These are phyloP conservation scores for Lagenidium sp. DNA, from an alignment of 352 stramenopile genomes.

Conservation along the genomic window DNA sequence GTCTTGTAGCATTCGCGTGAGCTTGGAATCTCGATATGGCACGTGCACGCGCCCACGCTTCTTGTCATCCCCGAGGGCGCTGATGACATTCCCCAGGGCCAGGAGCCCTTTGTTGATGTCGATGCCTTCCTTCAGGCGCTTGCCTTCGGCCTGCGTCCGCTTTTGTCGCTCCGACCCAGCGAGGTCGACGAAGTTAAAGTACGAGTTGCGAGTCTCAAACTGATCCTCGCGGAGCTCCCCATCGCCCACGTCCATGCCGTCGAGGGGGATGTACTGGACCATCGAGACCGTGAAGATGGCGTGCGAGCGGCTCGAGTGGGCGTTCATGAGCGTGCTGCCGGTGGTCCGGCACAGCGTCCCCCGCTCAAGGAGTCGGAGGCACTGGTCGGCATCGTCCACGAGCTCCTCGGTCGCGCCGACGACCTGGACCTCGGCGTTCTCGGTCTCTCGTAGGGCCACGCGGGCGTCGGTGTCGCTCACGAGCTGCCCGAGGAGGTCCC, in stretches of 20 bases:
- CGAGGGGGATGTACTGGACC: conserved; percentile 67
- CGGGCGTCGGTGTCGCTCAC: conserved; percentile 50
- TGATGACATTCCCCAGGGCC: conserved; percentile 97
- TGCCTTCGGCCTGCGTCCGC: conserved; percentile 89
- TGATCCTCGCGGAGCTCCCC: conserved; percentile 41
- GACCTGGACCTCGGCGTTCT: conserved; percentile 75
- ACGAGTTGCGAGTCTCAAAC: conserved; percentile 72
- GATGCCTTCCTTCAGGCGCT: conserved; percentile 93
- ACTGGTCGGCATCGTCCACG: conserved; percentile 61
- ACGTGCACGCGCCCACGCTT: conserved; percentile 89
- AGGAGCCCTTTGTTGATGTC: conserved; percentile 98
- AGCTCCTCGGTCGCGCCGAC: conserved; percentile 66
- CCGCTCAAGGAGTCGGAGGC: conserved; percentile 72
- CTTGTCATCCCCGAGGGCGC: conserved; percentile 89
- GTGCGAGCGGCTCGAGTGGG: conserved; percentile 85
- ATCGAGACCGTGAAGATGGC: conserved; percentile 88
- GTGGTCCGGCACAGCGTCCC: conserved; percentile 80
- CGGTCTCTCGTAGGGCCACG: conserved; percentile 79
- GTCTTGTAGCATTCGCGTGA: conserved; percentile 92
- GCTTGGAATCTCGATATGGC: conserved; percentile 92
- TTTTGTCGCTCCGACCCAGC: conserved; percentile 92
- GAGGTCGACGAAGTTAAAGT: conserved; percentile 91
- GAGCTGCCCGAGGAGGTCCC: conserved; percentile 80
- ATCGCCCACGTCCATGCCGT: conserved; percentile 13
- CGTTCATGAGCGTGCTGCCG: conserved; percentile 90